Base-by-base conservation (phyloP, 225 moss, liverwort and hornwort species). In the Bryoerythrophyllum caledonicum region DNA sequence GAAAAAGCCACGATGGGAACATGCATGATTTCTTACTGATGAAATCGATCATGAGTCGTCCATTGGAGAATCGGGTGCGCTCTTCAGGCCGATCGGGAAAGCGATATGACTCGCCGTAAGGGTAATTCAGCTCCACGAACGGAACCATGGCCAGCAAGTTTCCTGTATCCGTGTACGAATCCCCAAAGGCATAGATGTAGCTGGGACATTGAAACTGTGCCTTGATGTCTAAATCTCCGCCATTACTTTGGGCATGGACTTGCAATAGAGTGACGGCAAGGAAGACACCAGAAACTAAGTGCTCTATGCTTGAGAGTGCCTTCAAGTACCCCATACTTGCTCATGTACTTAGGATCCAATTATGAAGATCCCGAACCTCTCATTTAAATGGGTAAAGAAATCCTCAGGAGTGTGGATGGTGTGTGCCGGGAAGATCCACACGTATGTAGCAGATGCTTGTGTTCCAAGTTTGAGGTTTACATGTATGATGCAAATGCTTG, bases 161-260 rank as follows among this genome's bases (percentile, higher is more conserved):
- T 58, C 87, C 87, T 62, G 87, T 84, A 77, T 87, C 84, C 10
- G 70, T 79, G 0, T 8, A 60, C 1, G 82, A 87, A 44, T 87
- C 60, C 3, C 87, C 84, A 34, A 87, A 87, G 13, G 74, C 74
- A 55, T 79, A 87, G 49, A 84, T 82, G 67, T 87, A 84, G 53
- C 44, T 67, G 11, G 84, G 87, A 57, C 82, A 87, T 9, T 9
- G 34, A 63, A 72, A 76, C 10, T 2, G 72, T n/a, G 8, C 60
- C 32, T 8, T n/a, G 14, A 4, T 11, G 40, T 16, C 3, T 24
- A 16, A 19, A 6, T 19, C 23, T 26, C 46, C 32, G 26, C 63
- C 73, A 72, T 25, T 51, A 46, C 40, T 43, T 44, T 35, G 37
- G 60, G 55, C 71, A 20, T 20, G 25, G 56, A 73, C 59, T 34